Evolutionary conservation across 805 yeast species (phyloP), one percentile per base, ranked within the genome.

Genomic region (Phaffomyces opuntiae): DNA sequence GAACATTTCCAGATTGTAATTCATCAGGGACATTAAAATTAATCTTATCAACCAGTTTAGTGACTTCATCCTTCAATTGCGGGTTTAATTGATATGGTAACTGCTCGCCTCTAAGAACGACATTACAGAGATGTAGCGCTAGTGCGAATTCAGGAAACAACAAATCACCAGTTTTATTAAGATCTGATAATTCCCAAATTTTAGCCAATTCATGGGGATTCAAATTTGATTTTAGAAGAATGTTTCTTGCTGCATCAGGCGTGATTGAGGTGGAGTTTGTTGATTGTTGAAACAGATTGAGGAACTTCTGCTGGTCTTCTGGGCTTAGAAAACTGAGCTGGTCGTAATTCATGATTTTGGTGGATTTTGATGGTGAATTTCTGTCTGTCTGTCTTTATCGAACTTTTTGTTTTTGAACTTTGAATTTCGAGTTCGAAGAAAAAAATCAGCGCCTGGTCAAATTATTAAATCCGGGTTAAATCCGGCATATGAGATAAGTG

Each of bases 61-160:
- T 74, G 6, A 91, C 96, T 64, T 91, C 97, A 58, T 87, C 85
- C 57, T 70, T 70, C 67, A 88, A 78, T 51, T 76, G 81, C 24
- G 75, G 75, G 35, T 95, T 96, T 53, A 90, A 66, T 26, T 69
- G 73, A 38, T 70, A 70, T 2, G 98, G 97, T 48, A 90, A 70
- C 5, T 83, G 70, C 50, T 83, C 86, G 27, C 96, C 96, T 56
- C 80, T 80, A 52, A 87, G 70, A 0, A 83, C 83, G 56, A 78
- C 64, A 54, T 87, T 84, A 62, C 96, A 88, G 51, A 91, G 72
- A 63, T 89, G 91, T 71, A 91, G 78, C 16, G 96, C 95, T 53
- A 91, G 71, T 14, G 95, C 95, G 70, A 91, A 91, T 62, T 91
- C 97, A 1, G 98, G 98, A 60, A 90, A 91, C 53, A 91, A 66